Base-by-base conservation (phyloP, 2,329 filamentous ascomycete genomes). In the Aspergillus glaucus region DNA sequence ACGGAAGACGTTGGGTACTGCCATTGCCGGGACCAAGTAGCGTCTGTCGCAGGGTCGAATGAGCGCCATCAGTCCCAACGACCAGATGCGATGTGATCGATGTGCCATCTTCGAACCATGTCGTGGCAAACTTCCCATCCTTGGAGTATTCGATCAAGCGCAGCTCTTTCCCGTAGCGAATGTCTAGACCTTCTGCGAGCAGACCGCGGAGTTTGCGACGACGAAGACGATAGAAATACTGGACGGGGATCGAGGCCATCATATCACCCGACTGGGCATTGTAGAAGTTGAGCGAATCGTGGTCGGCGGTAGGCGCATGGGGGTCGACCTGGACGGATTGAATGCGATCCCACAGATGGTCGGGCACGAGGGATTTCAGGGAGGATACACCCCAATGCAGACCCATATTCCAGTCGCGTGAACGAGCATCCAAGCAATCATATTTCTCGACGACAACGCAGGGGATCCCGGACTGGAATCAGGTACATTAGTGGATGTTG, bases 1-100 rank as follows among this genome's bases (percentile, higher is more conserved):
- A 70, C 2, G 73, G 71, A 6, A 78, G 60, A 19, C 57, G 61
- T 50, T 66, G 68, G 24, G 72, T 64, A 22, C 58, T 50, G 2
- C 64, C 62, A 1, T 40, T 36, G 45, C 62, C 51, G 4, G 61
- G 45, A 5, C 63, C 66, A 3, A 73, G 52, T 4, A 73, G 58
- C 30, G 48, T n/a, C 19, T 43, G 43, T 14, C 62, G 54, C 14
- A 52, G 50, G 6, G 48, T 56, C 12, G 62, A 64, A 10, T 55
- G 54, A 8, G 59, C 53, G 19, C 62, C 62, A 34, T 65, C 62
- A 1, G 58, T 53, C 28, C 60, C 62, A 12, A 65, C 51, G 4
- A 65, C 40, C 3, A 61, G 14, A 5, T 43, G 51, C 9, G 58
- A 57, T 2, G 49, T 54, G 9, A 57, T 55, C 3, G 40, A 37